phyloP scores from a whole-genome alignment of 352 stramenopile genomes.

The Phytophthora meadii region DNA sequence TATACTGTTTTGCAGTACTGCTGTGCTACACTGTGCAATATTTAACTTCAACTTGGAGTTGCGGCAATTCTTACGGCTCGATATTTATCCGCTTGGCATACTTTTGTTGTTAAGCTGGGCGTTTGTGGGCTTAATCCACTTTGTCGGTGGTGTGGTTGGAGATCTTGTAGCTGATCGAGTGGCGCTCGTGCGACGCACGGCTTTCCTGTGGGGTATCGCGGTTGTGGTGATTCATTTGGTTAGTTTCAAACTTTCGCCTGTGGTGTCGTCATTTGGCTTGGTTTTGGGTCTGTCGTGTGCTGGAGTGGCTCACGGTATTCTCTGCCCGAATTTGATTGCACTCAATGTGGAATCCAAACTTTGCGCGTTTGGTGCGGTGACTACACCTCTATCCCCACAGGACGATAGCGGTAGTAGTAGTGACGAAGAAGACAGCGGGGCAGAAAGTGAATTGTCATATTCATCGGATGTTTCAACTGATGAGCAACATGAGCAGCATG shows the following conservation, averaged over 20 bases:
- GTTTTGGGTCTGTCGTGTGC: slow-evolving; percentile 45
- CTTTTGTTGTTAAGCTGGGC: slow-evolving; percentile 65
- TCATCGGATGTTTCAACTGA: slow-evolving; percentile 26
- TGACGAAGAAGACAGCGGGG: slow-evolving; percentile 26
- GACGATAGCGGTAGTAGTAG: slow-evolving; percentile 20
- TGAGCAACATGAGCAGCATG: slow-evolving; percentile 9
- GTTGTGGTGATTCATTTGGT: slow-evolving; percentile 55
- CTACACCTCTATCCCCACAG: slow-evolving; percentile 19
- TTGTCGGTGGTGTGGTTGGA: slow-evolving; percentile 58
- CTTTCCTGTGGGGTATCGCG: slow-evolving; percentile 55
- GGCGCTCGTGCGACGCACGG: slow-evolving; percentile 43
- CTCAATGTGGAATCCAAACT: slow-evolving; percentile 46
- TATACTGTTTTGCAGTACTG: slow-evolving; percentile 63
- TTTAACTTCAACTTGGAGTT: slow-evolving; percentile 71
- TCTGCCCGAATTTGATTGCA: slow-evolving; percentile 62
- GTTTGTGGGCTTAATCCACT: slow-evolving; percentile 58
- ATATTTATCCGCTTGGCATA: slow-evolving; percentile 60
- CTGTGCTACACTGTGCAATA: slow-evolving; percentile 65
- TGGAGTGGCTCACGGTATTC: slow-evolving; percentile 53
- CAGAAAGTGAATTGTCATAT: slow-evolving; percentile 36
- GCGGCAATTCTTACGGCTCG: slow-evolving; percentile 52
- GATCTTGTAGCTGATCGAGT: slow-evolving; percentile 58
- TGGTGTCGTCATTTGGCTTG: slow-evolving; percentile 45
- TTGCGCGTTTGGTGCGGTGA: slow-evolving; percentile 3
- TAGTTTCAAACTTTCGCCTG: slow-evolving; percentile 32